Conservation (phyloP, 345 rosid species). For the Eucalyptus fibrosa region DNA sequence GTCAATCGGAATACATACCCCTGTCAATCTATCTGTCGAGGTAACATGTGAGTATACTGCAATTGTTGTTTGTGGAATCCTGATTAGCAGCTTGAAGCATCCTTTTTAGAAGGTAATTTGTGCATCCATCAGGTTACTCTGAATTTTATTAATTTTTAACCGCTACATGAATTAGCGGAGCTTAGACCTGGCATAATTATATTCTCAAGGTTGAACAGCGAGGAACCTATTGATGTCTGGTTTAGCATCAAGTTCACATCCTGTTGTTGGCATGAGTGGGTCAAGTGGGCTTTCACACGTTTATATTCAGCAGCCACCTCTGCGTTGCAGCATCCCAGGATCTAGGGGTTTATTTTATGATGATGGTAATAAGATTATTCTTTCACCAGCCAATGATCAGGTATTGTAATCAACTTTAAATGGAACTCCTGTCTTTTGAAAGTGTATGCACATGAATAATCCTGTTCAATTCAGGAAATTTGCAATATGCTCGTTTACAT, state of each 20-base stretch:
- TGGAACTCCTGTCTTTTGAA: not conserved
- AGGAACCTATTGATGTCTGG: slow-evolving; percentile 26
- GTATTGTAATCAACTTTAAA: slow-evolving; percentile 7
- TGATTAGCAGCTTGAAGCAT: not conserved
- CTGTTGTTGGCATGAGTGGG: slow-evolving; percentile 31
- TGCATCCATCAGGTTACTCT: not conserved
- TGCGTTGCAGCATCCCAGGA: slow-evolving; percentile 53
- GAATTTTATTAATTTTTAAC: not conserved
- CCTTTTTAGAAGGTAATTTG: not conserved
- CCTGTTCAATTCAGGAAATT: not conserved
- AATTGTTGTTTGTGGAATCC: not conserved
- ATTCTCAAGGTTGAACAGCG: not conserved
- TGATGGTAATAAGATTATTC: slow-evolving; percentile 73
- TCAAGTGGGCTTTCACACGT: slow-evolving; percentile 83
- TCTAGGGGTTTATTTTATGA: slow-evolving; percentile 80
- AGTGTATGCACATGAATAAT: not conserved
- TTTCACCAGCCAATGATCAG: slow-evolving; percentile 55
- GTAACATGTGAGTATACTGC: not conserved
- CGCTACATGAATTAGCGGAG: not conserved
- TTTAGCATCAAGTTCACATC: slow-evolving; percentile 62
- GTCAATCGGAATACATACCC: not conserved
- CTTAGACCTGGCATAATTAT: not conserved
- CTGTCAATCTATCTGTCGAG: not conserved
- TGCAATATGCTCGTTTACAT: not conserved
- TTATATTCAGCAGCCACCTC: slow-evolving; percentile 61